Percentiles rank a stretch among this genome's conserved stretches.
These are phyloP conservation scores for Phytophthora hibernalis DNA, from an alignment of 352 stramenopile genomes.

Conservation along the genomic window DNA sequence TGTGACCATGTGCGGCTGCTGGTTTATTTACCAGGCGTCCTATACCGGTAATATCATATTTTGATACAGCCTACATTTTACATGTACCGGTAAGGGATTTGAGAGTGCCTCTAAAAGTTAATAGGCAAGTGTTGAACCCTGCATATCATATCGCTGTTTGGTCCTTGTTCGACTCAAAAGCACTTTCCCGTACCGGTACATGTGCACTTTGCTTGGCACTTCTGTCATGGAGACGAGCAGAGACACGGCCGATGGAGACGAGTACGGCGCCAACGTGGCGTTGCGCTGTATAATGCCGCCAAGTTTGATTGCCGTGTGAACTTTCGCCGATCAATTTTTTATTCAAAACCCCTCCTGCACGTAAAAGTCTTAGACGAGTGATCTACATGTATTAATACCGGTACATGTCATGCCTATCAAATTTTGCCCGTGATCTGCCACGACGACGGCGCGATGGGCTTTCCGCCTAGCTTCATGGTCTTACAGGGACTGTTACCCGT, in stretches of 20 bases:
- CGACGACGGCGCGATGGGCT: constrained; percentile 6
- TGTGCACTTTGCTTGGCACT: not conserved
- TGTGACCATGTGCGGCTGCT: too few species aligned
- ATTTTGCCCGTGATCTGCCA: constrained; percentile 41
- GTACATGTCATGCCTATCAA: constrained; percentile 16
- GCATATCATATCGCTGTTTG: constrained; percentile 43
- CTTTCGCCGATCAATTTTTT: constrained; percentile 26
- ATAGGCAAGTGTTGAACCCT: too few species aligned
- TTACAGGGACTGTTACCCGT: constrained; percentile 9
- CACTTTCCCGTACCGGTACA: not conserved
- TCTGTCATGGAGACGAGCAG: constrained; percentile 27
- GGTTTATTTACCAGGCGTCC: too few species aligned
- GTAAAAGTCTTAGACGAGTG: constrained; percentile 15
- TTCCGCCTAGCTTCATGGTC: not conserved
- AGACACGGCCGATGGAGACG: constrained; percentile 20
- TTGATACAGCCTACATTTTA: too few species aligned
- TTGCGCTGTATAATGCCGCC: constrained; percentile 11
- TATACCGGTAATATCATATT: too few species aligned
- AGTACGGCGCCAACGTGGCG: constrained; percentile 5
- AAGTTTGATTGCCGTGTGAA: constrained; percentile 15
- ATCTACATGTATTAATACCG: too few species aligned
- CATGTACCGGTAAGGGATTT: too few species aligned
- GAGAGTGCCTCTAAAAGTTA: too few species aligned
- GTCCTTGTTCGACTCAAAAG: constrained; percentile 28
- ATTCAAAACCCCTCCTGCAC: too few species aligned